Conservation (phyloP, 805 yeast species). For the Nakazawaea wyomingensis region DNA sequence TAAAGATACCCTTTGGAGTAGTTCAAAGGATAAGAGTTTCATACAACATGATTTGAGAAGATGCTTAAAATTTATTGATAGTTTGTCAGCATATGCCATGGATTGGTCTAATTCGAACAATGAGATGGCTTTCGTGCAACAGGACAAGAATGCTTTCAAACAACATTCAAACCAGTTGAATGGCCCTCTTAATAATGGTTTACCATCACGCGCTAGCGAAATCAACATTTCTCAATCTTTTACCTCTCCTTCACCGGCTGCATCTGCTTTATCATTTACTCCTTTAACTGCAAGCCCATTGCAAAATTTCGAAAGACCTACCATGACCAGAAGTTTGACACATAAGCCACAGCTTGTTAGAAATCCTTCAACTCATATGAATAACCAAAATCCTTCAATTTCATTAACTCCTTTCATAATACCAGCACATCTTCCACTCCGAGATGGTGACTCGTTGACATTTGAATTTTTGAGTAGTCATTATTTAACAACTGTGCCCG, state of each 20-base stretch:
- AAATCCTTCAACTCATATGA: slow-evolving; percentile 17
- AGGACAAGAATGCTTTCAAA: slow-evolving; percentile 40
- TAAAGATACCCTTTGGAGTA: slow-evolving; percentile 40
- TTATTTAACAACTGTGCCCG: slow-evolving; percentile 42
- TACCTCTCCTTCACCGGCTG: slow-evolving; percentile 10
- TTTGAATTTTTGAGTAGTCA: slow-evolving; percentile 45
- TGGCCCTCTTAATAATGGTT: slow-evolving; percentile 9
- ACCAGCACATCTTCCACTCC: slow-evolving; percentile 37
- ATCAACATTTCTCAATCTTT: slow-evolving; percentile 7
- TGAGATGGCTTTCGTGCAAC: slow-evolving; percentile 47
- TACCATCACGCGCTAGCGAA: slow-evolving; percentile 17
- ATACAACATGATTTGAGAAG: slow-evolving; percentile 41
- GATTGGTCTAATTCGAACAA: slow-evolving; percentile 54
- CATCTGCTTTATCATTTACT: slow-evolving; percentile 14
- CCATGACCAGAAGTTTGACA: slow-evolving; percentile 12
- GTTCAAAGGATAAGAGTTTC: slow-evolving; percentile 45
- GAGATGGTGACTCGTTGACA: slow-evolving; percentile 35
- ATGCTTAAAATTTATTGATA: slow-evolving; percentile 41
- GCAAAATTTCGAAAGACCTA: slow-evolving; percentile 9
- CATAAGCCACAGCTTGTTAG: slow-evolving; percentile 17
- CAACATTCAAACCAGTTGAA: slow-evolving; percentile 19
- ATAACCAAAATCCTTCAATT: slow-evolving; percentile 2
- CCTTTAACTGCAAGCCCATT: neutral
- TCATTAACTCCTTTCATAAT: slow-evolving; percentile 27
- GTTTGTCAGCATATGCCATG: slow-evolving; percentile 44